A percentile compares a stretch with the other conserved stretches of the same genome.
These are phyloP conservation scores for Coemansia asiatica DNA, from an alignment of 192 early-diverging fungal species.

Conservation along the genomic window DNA sequence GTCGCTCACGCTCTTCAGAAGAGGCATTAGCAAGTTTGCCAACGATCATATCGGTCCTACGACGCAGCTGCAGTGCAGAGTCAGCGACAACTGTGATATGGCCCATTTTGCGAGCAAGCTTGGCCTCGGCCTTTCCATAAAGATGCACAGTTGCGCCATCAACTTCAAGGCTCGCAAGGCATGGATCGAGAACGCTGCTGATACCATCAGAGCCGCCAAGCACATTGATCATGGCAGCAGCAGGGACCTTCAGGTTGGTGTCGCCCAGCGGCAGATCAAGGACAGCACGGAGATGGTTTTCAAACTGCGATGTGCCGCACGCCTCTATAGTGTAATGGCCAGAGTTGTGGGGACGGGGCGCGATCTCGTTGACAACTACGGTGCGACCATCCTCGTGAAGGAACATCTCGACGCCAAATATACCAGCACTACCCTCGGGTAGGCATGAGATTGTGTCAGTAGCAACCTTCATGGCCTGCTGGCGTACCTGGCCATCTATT, in stretches of 20 bases:
- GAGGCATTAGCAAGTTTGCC: constrained; percentile 53
- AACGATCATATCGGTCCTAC: constrained; percentile 64
- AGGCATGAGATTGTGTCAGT: constrained; percentile 75
- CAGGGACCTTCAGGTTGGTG: constrained; percentile 85
- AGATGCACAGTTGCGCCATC: constrained; percentile 89
- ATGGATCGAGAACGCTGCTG: constrained; percentile 59
- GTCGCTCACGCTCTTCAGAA: constrained; percentile 36
- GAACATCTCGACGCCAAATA: constrained; percentile 99
- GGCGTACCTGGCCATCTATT: constrained; percentile 76
- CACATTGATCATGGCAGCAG: constrained; percentile 93
- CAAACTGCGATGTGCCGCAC: constrained; percentile 96
- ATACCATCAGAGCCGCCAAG: constrained; percentile 71
- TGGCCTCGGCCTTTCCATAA: constrained; percentile 91
- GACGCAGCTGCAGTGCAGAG: constrained; percentile 75
- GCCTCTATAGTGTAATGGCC: constrained; percentile 99
- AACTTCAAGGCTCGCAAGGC: constrained; percentile 62
- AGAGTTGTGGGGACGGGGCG: constrained; percentile 98
- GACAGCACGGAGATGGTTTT: constrained; percentile 90
- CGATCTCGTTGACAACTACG: constrained; percentile 95
- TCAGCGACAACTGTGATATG: constrained; percentile 93
- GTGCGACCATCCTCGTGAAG: constrained; percentile 76
- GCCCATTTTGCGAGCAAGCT: constrained; percentile 94
- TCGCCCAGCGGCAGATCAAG: constrained; percentile 87
- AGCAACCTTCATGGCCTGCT: constrained; percentile 76
- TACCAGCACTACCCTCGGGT: constrained; percentile 76